Conservation (phyloP, 345 rosid species). For the Rhizophora mangle region DNA sequence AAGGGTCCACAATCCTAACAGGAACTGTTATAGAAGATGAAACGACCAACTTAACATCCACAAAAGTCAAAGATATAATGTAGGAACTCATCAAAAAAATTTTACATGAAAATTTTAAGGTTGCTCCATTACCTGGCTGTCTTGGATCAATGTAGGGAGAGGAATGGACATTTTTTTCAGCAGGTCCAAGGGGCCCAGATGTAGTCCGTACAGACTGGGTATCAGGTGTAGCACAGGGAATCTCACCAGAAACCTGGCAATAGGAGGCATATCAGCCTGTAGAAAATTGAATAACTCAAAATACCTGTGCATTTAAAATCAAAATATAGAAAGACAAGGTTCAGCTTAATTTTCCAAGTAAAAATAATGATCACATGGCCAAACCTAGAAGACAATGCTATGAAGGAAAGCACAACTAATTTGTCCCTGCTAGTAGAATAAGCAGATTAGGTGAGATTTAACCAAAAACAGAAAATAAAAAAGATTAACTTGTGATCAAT, state of each 20-base stretch:
- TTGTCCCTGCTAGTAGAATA: neutral
- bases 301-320: neutral
- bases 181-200: constrained; percentile 94
- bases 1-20: constrained; percentile 96
- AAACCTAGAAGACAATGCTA: neutral
- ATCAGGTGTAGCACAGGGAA: constrained; percentile 80
- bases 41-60: constrained; percentile 21
- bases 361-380: neutral
- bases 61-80: neutral
- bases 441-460: neutral
- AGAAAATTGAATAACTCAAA: constrained; percentile 8
- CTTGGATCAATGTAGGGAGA: constrained; percentile 95
- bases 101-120: constrained; percentile 9
- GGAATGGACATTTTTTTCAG: constrained; percentile 71
- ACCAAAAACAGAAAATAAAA: neutral
- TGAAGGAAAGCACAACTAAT: neutral
- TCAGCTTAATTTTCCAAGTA: neutral
- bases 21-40: constrained; percentile 54
- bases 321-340: neutral
- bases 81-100: constrained; percentile 11
- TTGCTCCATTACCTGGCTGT: constrained; percentile 68
- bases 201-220: constrained; percentile 93
- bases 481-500: neutral
- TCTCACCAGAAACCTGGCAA: constrained; percentile 90
- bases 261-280: constrained; percentile 8